Conservation (phyloP, 768 basidiomycete species). For the Obba rivulosa region DNA sequence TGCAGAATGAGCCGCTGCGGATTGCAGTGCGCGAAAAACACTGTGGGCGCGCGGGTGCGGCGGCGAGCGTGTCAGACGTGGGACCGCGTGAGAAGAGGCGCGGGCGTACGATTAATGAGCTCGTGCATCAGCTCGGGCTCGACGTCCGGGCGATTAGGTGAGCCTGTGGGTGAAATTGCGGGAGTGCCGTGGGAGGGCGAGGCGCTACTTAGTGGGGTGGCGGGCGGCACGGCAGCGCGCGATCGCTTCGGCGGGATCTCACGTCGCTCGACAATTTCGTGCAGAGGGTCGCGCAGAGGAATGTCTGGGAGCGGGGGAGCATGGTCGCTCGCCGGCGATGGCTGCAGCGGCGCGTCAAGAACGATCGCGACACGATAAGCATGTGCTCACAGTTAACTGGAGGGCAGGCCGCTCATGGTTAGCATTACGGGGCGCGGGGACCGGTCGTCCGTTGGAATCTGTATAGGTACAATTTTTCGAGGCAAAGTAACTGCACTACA, state of each 20-base stretch:
- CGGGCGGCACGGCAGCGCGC: background rate
- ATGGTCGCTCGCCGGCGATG: constrained; percentile 4
- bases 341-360: constrained; percentile 3
- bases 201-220: too few relatives aligned
- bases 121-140: constrained; percentile 65
- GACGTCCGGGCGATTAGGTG: constrained; percentile 17
- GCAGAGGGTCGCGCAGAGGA: constrained; percentile 1
- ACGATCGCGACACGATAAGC: background rate
- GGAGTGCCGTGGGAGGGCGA: too few relatives aligned
- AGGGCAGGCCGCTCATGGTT: constrained; percentile 8
- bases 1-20: constrained; percentile 74
- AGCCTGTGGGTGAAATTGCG: too few relatives aligned
- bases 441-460: constrained; percentile 72
- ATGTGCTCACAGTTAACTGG: constrained; percentile 3
- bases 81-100: background rate
- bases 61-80: constrained; percentile 1
- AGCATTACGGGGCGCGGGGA: constrained; percentile 51
- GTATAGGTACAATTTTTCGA: constrained; percentile 80
- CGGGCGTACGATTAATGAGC: constrained; percentile 62
- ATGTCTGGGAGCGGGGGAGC: constrained; percentile 6
- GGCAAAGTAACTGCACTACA: constrained; percentile 59
- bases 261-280: constrained; percentile 4
- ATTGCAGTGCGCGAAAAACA: constrained; percentile 80
- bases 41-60: constrained; percentile 29
- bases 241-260: constrained; percentile 10